A percentile compares a stretch with the other conserved stretches of the same genome.
Evolutionary conservation across 306 rosid species (phyloP).

Genomic region (Quercus cerris): DNA sequence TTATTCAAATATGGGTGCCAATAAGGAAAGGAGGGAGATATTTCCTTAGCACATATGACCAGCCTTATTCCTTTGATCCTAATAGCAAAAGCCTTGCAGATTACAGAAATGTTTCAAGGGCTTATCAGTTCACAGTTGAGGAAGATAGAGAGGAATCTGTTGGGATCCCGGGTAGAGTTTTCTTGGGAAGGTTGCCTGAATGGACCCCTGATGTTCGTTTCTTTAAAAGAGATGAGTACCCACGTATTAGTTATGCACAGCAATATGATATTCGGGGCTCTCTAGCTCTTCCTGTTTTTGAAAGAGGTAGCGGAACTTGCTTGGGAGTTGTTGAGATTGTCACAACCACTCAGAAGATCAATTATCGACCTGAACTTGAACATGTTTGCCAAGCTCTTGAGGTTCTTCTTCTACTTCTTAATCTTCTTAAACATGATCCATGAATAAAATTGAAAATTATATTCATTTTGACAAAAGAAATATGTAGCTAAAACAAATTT

Average conservation of each 20-base stretch:
- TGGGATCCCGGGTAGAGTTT: conserved; percentile 14
- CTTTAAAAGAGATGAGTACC: conserved; percentile 43
- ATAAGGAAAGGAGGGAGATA: conserved; percentile 11
- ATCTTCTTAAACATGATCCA: neutral
- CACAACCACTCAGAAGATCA: conserved; percentile 24
- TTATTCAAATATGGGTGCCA: conserved; percentile 63
- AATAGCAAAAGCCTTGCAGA: conserved; percentile 4
- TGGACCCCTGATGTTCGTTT: conserved; percentile 37
- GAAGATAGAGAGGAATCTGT: conserved; percentile 7
- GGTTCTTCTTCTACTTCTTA: conserved; percentile 23
- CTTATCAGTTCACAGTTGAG: conserved; percentile 10
- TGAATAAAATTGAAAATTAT: too few species aligned
- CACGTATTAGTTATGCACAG: conserved; percentile 11
- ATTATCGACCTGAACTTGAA: conserved; percentile 35
- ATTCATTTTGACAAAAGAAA: too few species aligned
- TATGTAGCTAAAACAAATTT: too few species aligned
- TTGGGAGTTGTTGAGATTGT: conserved; percentile 50
- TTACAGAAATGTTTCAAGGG: conserved; percentile 15
- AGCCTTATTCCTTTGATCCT: conserved; percentile 13
- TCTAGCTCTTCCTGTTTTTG: conserved; percentile 51
- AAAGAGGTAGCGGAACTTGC: conserved; percentile 40
- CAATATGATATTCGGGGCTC: conserved; percentile 33
- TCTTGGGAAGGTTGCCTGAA: conserved; percentile 24
- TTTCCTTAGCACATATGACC: conserved; percentile 18
- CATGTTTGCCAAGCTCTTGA: conserved; percentile 40